Evolutionary conservation across 176 grass and related monocot genomes (phyloP), one percentile per base, ranked within the genome.

Genomic region (Aegilops sharonensis): DNA sequence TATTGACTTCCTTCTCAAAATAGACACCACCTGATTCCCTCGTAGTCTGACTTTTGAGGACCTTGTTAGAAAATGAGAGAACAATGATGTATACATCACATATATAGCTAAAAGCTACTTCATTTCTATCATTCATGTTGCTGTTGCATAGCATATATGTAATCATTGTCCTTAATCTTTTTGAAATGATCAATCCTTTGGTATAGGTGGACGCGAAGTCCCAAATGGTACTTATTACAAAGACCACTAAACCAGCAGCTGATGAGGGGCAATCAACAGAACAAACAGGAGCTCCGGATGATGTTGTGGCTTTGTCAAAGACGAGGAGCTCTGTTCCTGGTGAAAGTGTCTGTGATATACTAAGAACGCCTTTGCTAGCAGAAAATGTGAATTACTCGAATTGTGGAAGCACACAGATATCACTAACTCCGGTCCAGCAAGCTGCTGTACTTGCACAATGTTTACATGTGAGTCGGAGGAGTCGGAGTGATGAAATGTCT

Each of bases 151-250:
- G 85, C 34, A 57, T 60, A 85, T 74, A 12, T 4, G 9, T 75
- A 84, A 71, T 48, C 24, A 29, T 81, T 18, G 32, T 80, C 71
- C 67, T 76, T 17, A 35, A 60, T 73, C 35, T 14, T 34, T 15
- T 64, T 70, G 5, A 81, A 83, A 23, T 2, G 23, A 76, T 65
- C 48, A n/a, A n/a, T 79, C 5, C 39, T 34, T 73, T 81, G 35
- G 25, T 90, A 35, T 88, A 98, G 95, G 91, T 98, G 84, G 83
- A 98, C 20, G 86, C 93, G 21, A 98, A 92, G 80, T 89, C 91
- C 72, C 95, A 98, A 86, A 89, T 98, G 90, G 88, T 98, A 86
- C 93, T 98, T 90, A 85, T 93, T 86, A 86, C 93, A 25, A 95
- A 86, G 20, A 94, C 82, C 61, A 83, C 72, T 89, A 76, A 86